phyloP scores from a whole-genome alignment of 208 protist genomes.

The Lotmaria passim region DNA sequence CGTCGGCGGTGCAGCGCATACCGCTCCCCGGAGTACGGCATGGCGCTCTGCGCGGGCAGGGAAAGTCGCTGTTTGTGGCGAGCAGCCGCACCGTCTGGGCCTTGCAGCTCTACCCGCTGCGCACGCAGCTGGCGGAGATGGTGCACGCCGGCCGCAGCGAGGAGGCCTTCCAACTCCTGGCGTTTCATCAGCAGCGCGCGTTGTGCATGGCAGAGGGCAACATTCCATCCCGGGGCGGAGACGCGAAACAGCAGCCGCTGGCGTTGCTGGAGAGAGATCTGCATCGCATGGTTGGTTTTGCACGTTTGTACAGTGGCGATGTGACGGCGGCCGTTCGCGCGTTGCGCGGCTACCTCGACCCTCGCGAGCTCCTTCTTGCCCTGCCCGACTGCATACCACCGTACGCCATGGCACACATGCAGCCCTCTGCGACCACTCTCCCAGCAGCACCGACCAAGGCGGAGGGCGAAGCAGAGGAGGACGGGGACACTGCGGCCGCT shows the following conservation, averaged over 20 bases:
- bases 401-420: conserved; percentile 3
- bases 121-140: conserved; percentile 65
- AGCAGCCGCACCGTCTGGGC: conserved; percentile 69
- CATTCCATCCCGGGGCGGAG: background rate
- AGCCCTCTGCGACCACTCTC: conserved; percentile 5
- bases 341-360: conserved; percentile 68
- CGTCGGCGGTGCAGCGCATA: conserved; percentile 48
- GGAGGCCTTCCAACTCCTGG: conserved; percentile 74
- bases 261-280: conserved; percentile 61
- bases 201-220: background rate
- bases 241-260: conserved; percentile 22
- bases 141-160: conserved; percentile 51
- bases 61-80: conserved; percentile 57
- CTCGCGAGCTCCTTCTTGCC: conserved; percentile 65
- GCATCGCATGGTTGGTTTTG: conserved; percentile 74
- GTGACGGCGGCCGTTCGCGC: conserved; percentile 54
- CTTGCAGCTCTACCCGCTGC: conserved; percentile 54
- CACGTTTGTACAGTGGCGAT: conserved; percentile 52
- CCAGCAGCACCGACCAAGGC: too few relatives aligned
- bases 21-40: conserved; percentile 58
- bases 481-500: too few relatives aligned
- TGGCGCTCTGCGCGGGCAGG: conserved; percentile 48
- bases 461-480: too few relatives aligned
- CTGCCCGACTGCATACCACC: conserved; percentile 75
- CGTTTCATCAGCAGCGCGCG: conserved; percentile 36